Base-by-base conservation (phyloP, 2,329 filamentous ascomycete genomes). In the Aspergillus sp. region DNA sequence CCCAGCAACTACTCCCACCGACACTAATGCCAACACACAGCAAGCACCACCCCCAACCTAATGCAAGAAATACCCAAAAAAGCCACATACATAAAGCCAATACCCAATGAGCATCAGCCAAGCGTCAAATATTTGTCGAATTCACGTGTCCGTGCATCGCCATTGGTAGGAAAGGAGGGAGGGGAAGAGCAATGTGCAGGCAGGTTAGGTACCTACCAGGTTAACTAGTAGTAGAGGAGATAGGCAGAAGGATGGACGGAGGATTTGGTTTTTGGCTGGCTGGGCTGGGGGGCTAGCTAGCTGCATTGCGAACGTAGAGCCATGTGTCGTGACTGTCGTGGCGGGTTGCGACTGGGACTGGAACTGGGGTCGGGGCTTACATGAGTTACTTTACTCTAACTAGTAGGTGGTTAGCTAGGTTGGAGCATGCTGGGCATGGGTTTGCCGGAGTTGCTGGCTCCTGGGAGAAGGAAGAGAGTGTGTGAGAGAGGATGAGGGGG, bases 31-130 rank as follows among this genome's bases (percentile, higher is more conserved):
- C 49, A 51, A 25, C 32, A 15, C n/a, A 23, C 51, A 53, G n/a
- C 51, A 41, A 10, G 8, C 25, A 53, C 28, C 28, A 30, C 9
- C n/a, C 38, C 13, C 25, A 21, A 53, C 9, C 53, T 55, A 55
- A 55, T 55, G 53, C 53, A 55, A 32, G 53, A 55, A 47, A 55
- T 55, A 30, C 53, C 53, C 53, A 55, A 55, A 55, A 55, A 36
- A 47, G 28, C 23, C 53, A 55, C 53, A 43, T 41, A 45, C 39
- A 30, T 43, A 17, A 28, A 3, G 4, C 13, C 13, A 12, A 23
- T 21, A 45, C 53, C 32, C 38, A 50, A 55, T 59, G 9, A 28
- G 6, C 17, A 13, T 15, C 8, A 5, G 21, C 36, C 52, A 32
- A 25, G 15, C 30, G 17, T 15, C 45, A 15, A 41, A 21, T 30